A percentile compares a stretch with the other conserved stretches of the same genome.
These are phyloP conservation scores for Neurospora hispaniola DNA, from an alignment of 495 filamentous ascomycete genomes.

Conservation along the genomic window DNA sequence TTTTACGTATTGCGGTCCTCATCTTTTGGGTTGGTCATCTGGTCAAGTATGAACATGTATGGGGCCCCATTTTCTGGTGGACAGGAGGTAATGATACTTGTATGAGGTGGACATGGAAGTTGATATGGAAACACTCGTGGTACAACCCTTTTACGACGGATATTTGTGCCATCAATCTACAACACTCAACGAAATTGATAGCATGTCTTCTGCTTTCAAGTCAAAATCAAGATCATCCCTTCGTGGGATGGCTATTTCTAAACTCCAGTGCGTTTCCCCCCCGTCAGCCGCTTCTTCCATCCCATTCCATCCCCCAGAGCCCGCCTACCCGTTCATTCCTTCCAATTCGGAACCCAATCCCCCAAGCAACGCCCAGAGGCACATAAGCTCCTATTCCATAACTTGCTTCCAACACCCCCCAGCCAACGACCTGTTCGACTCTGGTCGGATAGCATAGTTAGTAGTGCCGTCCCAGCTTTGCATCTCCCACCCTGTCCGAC, in stretches of 20 bases:
- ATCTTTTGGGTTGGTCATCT: background rate
- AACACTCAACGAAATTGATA: background rate
- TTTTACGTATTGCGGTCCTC: background rate
- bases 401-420: background rate
- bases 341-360: background rate
- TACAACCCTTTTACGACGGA: background rate
- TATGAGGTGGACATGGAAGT: background rate
- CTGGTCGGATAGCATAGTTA: background rate
- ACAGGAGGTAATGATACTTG: background rate
- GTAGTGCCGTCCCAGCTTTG: background rate
- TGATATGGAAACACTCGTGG: background rate
- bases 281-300: background rate
- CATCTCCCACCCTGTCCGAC: background rate
- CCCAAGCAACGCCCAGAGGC: background rate
- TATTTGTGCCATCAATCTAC: background rate
- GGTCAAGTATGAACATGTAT: background rate
- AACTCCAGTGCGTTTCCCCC: background rate
- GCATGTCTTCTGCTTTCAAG: background rate
- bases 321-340: background rate
- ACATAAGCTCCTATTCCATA: background rate
- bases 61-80: background rate
- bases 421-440: background rate
- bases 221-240: background rate
- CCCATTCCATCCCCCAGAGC: background rate
- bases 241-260: background rate